phyloP scores from a whole-genome alignment of 768 basidiomycete species.

The Royoungia palumana region DNA sequence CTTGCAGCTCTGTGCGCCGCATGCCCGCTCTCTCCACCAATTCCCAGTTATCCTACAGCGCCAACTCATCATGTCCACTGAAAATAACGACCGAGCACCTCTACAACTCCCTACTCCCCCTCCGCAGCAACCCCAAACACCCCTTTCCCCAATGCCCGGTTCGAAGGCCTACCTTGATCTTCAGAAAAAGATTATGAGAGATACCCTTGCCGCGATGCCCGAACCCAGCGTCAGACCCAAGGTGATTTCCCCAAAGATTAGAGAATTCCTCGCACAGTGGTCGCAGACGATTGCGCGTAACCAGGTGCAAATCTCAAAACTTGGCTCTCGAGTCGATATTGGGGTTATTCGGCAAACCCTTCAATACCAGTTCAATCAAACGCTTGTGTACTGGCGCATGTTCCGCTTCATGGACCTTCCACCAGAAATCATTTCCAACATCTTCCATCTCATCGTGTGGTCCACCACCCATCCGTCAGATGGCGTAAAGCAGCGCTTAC shows the following conservation, averaged over 20 bases:
- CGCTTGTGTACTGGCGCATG: slow-evolving; percentile 35
- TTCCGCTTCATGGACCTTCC: slow-evolving; percentile 66
- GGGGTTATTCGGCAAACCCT: slow-evolving; percentile 14
- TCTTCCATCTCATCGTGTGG: slow-evolving; percentile 62
- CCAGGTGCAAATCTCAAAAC: slow-evolving; percentile 18
- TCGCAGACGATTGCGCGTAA: slow-evolving; percentile 13
- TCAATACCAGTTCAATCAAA: slow-evolving; percentile 17
- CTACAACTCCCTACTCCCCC: slow-evolving; percentile 10
- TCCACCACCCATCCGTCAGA: slow-evolving; percentile 36
- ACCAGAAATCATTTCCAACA: slow-evolving; percentile 59
- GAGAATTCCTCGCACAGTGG: slow-evolving; percentile 13
- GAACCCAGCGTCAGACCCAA: slow-evolving; percentile 13
- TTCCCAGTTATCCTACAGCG: slow-evolving; percentile 2
- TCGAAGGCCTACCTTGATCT: slow-evolving; percentile 16
- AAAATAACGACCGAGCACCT: not conserved
- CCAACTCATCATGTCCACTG: slow-evolving; percentile 13
- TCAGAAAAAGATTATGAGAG: slow-evolving; percentile 17
- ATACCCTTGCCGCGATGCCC: slow-evolving; percentile 14
- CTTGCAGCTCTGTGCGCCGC: not conserved
- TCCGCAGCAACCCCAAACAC: not conserved
- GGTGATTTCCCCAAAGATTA: not conserved
- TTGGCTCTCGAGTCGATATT: slow-evolving; percentile 18
- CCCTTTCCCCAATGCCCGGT: slow-evolving; percentile 18
- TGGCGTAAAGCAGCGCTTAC: slow-evolving; percentile 41
- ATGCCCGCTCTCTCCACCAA: not conserved